Percentiles rank a stretch among this genome's conserved stretches.
phyloP scores from a whole-genome alignment of 306 rosid genomes.

The Pyrus bretschneideri region DNA sequence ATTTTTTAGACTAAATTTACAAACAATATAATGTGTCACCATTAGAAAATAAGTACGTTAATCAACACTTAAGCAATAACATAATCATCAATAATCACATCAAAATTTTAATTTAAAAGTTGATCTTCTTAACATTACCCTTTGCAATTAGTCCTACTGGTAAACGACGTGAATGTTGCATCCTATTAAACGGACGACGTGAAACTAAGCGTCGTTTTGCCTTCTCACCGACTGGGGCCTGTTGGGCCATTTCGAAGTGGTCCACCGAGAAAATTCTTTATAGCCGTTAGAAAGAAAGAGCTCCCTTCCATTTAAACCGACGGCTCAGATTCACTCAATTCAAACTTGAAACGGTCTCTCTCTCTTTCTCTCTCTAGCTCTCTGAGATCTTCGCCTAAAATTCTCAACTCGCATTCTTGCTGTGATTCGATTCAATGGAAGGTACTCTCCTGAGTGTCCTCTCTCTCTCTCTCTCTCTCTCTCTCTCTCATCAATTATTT shows the following conservation, averaged over 20 bases:
- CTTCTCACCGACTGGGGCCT: not conserved
- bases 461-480: not conserved
- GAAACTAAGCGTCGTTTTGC: not conserved
- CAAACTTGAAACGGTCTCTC: constrained; percentile 22
- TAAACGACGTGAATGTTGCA: not conserved
- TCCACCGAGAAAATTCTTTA: not conserved
- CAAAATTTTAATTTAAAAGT: no score
- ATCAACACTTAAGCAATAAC: no score
- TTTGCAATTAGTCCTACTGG: not conserved
- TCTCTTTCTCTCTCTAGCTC: not conserved
- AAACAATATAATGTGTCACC: no score
- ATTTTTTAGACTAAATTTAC: no score
- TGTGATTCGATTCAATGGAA: no score
- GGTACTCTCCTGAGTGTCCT: no score
- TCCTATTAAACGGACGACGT: not conserved
- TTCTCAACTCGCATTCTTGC: no score
- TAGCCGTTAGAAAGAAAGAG: constrained; percentile 47
- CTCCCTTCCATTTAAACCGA: constrained; percentile 7
- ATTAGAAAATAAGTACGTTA: no score
- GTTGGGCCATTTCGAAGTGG: not conserved
- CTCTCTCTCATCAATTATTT: constrained; percentile 4
- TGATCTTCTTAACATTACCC: no score
- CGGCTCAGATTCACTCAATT: constrained; percentile 27
- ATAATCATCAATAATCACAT: no score
- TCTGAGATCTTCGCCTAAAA: not conserved